Conservation (phyloP, 2,329 filamentous ascomycete genomes). For the Fusarium sp. region DNA sequence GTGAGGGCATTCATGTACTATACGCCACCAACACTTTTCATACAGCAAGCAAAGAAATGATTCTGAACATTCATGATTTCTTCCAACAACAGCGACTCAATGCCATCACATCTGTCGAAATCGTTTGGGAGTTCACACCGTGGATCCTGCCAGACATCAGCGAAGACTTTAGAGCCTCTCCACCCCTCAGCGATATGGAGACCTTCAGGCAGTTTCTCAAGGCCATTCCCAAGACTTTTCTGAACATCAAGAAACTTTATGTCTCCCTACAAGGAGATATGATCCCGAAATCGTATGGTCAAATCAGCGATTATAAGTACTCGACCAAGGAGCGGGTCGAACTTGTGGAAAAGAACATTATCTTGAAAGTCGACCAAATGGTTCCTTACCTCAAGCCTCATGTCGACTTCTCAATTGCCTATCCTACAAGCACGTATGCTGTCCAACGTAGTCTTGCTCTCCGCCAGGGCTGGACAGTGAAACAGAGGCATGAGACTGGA, state of each 20-base stretch:
- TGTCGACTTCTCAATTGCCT: conserved; percentile 36
- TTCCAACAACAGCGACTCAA: conserved; percentile 36
- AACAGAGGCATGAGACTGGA: conserved; percentile 19
- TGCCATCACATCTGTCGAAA: conserved; percentile 36
- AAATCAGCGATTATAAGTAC: background rate
- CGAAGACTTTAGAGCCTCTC: background rate
- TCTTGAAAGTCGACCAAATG: conserved; percentile 29
- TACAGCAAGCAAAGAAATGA: conserved; percentile 28
- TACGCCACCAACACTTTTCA: conserved; percentile 44
- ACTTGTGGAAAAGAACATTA: background rate
- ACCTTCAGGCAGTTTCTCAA: conserved; percentile 31
- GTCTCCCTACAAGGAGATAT: conserved; percentile 25
- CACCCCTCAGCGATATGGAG: background rate
- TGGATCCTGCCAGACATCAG: background rate
- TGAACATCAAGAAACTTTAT: conserved; percentile 20
- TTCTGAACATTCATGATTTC: conserved; percentile 23
- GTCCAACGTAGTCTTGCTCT: conserved; percentile 23
- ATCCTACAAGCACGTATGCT: conserved; percentile 37
- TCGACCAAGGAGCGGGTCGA: background rate
- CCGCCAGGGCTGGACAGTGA: conserved; percentile 7
- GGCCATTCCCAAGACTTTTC: conserved; percentile 21
- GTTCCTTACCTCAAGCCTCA: conserved; percentile 20
- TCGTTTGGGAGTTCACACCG: conserved; percentile 37
- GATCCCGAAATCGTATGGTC: background rate
- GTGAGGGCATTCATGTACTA: conserved; percentile 44